A percentile compares a stretch with the other conserved stretches of the same genome.
phyloP scores from a whole-genome alignment of 257 asterid species.

The Ophiorrhiza pumila region DNA sequence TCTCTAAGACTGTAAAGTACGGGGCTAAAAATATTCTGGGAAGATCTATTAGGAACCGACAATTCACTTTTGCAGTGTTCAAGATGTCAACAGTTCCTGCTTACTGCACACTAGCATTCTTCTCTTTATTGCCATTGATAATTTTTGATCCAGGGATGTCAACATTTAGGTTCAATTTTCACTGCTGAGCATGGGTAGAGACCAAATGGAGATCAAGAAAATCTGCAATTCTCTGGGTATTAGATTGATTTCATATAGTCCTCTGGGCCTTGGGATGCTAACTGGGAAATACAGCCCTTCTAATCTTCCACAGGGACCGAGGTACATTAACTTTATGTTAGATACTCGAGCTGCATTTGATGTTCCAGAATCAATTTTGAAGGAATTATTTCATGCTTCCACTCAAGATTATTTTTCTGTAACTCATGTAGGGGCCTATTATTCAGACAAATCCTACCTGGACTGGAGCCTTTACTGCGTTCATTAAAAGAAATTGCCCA shows the following conservation, averaged over 20 bases:
- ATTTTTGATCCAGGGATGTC: slow-evolving; percentile 14
- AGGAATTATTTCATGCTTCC: not conserved
- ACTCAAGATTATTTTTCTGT: slow-evolving; percentile 9
- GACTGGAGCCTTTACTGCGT: slow-evolving; percentile 65
- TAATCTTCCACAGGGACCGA: slow-evolving; percentile 85
- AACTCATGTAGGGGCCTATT: slow-evolving; percentile 55
- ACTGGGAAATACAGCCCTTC: slow-evolving; percentile 78
- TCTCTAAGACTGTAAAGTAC: not conserved
- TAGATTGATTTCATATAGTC: slow-evolving; percentile 79
- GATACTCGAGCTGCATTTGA: not conserved
- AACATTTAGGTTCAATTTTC: slow-evolving; percentile 77
- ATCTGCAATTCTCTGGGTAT: slow-evolving; percentile 74
- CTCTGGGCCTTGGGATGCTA: slow-evolving; percentile 95
- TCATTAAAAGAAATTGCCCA: slow-evolving; percentile 58
- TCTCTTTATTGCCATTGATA: not conserved
- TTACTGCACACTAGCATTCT: not conserved
- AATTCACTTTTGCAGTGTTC: not conserved
- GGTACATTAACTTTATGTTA: slow-evolving; percentile 35
- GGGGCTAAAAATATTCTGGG: not conserved
- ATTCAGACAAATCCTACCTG: slow-evolving; percentile 83
- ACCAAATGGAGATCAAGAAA: slow-evolving; percentile 71
- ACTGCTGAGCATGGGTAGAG: slow-evolving; percentile 78
- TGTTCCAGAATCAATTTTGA: not conserved
- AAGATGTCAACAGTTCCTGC: not conserved
- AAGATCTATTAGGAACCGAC: not conserved